A percentile compares a stretch with the other conserved stretches of the same genome.
Evolutionary conservation across 2,329 filamentous ascomycete species (phyloP).

Genomic region (Aspergillus unguis): DNA sequence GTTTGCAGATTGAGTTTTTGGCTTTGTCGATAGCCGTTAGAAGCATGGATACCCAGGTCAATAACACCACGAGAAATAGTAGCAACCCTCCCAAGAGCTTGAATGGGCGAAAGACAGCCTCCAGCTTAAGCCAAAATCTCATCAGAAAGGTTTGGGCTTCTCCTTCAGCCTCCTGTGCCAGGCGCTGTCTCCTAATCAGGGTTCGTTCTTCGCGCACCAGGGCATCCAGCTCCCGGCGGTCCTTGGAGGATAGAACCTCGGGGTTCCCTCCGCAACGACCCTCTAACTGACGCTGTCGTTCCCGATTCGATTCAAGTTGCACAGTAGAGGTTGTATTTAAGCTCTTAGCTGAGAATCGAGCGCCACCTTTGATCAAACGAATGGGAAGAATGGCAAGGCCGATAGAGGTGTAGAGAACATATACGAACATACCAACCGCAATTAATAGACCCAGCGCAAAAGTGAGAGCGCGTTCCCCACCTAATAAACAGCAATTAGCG

Average conservation of each 20-base stretch:
- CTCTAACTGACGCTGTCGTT: conserved; percentile 88
- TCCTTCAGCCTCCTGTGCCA: conserved; percentile 67
- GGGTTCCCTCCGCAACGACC: conserved; percentile 74
- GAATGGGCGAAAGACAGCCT: conserved; percentile 78
- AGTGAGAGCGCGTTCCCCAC: conserved; percentile 86
- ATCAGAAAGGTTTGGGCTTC: conserved; percentile 73
- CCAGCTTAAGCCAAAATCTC: conserved; percentile 72
- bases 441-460: conserved; percentile 88
- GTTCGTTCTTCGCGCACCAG: conserved; percentile 89
- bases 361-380: conserved; percentile 86
- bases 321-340: conserved; percentile 73
- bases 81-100: conserved; percentile 83
- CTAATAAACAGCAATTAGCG: conserved; percentile 33
- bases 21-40: conserved; percentile 96
- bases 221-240: conserved; percentile 81
- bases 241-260: conserved; percentile 74
- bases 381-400: conserved; percentile 87
- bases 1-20: conserved; percentile 88
- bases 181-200: conserved; percentile 78
- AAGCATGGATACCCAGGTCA: conserved; percentile 88
- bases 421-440: conserved; percentile 79
- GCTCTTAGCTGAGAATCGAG: conserved; percentile 76
- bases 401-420: conserved; percentile 81
- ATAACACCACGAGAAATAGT: conserved; percentile 67
- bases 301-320: conserved; percentile 80